Evolutionary conservation across 2,329 filamentous ascomycete genomes (phyloP), one percentile per base, ranked within the genome.

Genomic region (Colletotrichum abscissum): DNA sequence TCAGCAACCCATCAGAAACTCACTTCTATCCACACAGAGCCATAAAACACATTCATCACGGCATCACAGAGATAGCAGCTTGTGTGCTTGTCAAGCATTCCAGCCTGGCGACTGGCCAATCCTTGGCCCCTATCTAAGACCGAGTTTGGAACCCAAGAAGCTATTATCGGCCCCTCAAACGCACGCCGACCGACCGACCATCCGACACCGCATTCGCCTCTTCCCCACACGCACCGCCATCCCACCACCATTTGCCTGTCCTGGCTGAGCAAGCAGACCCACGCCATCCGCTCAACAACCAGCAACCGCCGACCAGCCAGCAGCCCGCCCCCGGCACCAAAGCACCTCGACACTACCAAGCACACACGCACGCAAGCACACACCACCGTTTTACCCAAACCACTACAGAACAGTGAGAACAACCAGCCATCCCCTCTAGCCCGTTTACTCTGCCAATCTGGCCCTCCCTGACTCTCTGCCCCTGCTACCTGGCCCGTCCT

Each of bases 181-280:
- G 54, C 30, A 55, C 59, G 60, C 66, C 67, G 55, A 73, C 67
- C 60, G 59, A 30, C 54, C 33, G 58, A 73, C 65, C 67, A 30
- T 30, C 57, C 56, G 60, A 38, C 55, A 60, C 67, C 55, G 22
- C 46, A 58, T 63, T 74, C 54, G 62, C 72, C 68, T 67, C 65
- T 67, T 65, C 63, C 63, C 68, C 72, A 70, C 67, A 73, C 67
- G 22, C 70, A 70, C 60, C 28, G 52, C 70, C 63, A 62, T 42
- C 70, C 59, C 33, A 59, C 70, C 65, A 72, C 30, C 59, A 66
- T 33, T 67, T 67, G 35, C 35, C 55, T 67, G 38, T 59, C 19
- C 55, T 38, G 54, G 55, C 63, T 56, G 63, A 59, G 54, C 54
- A 49, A 30, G 16, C 49, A 26, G 22, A 49, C 11, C 42, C 42